Conservation (phyloP, 1,284 basidiomycete species). For the Cryptococcus hybrid region DNA sequence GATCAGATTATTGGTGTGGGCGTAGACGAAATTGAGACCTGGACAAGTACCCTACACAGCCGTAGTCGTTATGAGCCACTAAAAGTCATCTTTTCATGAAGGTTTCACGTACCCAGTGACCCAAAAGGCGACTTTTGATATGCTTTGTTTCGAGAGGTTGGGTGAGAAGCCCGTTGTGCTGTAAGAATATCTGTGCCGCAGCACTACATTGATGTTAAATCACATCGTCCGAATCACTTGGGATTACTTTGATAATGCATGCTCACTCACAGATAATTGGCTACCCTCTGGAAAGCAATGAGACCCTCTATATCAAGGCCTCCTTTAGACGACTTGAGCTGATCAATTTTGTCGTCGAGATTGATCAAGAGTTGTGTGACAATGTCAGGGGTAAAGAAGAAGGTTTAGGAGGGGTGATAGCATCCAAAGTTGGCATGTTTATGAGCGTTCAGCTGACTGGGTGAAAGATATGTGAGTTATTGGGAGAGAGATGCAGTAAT, state of each 20-base stretch:
- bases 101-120: conserved; percentile 42
- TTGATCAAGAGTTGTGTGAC: conserved; percentile 45
- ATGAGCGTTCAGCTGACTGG: too few species aligned
- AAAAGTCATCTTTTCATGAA: background rate
- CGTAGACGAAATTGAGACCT: conserved; percentile 72
- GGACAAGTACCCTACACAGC: conserved; percentile 50
- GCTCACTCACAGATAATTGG: conserved; percentile 44
- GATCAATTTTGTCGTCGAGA: conserved; percentile 36
- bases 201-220: conserved; percentile 6
- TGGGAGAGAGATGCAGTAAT: too few species aligned
- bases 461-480: too few species aligned
- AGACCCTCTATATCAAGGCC: conserved; percentile 48
- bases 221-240: background rate
- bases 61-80: background rate
- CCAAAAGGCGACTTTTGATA: conserved; percentile 72
- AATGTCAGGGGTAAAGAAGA: conserved; percentile 43
- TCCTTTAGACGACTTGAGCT: conserved; percentile 19
- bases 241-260: too few species aligned
- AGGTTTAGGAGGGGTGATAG: conserved; percentile 44
- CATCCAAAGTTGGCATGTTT: conserved; percentile 38
- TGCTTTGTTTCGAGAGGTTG: conserved; percentile 58
- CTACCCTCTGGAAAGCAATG: conserved; percentile 49
- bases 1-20: conserved; percentile 74
- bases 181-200: conserved; percentile 65
- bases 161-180: conserved; percentile 66